Evolutionary conservation across 257 asterid species (phyloP).

Genomic region (Nicotiana sylvestris): DNA sequence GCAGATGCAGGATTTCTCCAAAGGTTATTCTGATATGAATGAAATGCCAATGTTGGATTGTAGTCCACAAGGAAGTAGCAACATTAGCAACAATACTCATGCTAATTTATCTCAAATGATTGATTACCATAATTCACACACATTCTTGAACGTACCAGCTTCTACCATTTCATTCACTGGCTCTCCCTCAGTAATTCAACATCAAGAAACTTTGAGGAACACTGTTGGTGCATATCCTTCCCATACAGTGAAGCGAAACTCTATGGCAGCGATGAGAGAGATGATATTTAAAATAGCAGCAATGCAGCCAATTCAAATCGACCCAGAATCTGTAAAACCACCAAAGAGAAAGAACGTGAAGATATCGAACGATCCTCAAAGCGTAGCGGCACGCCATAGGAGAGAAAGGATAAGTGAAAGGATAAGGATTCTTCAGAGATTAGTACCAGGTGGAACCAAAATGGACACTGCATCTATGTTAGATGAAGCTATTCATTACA

Average conservation of each 20-base stretch:
- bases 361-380: constrained; percentile 91
- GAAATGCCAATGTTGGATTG: constrained; percentile 8
- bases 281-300: constrained; percentile 88
- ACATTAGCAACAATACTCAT: background rate
- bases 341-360: constrained; percentile 83
- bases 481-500: constrained; percentile 90
- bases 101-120: background rate
- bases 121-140: constrained; percentile 12
- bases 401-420: constrained; percentile 84
- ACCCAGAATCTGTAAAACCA: constrained; percentile 77
- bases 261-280: constrained; percentile 83
- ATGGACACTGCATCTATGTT: constrained; percentile 98
- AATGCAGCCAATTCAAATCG: constrained; percentile 90
- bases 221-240: background rate
- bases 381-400: constrained; percentile 94
- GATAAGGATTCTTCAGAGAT: constrained; percentile 79
- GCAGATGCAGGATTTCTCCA: constrained; percentile 57
- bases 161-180: constrained; percentile 34
- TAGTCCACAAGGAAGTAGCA: background rate
- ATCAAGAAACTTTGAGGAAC: background rate
- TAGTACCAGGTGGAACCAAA: constrained; percentile 95
- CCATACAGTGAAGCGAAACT: background rate
- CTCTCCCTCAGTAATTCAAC: background rate
- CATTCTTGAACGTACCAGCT: constrained; percentile 11
- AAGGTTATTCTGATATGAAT: constrained; percentile 20